A percentile compares a stretch with the other conserved stretches of the same genome.
Conservation (phyloP, 345 rosid species). For the Aethionema arabicum region DNA sequence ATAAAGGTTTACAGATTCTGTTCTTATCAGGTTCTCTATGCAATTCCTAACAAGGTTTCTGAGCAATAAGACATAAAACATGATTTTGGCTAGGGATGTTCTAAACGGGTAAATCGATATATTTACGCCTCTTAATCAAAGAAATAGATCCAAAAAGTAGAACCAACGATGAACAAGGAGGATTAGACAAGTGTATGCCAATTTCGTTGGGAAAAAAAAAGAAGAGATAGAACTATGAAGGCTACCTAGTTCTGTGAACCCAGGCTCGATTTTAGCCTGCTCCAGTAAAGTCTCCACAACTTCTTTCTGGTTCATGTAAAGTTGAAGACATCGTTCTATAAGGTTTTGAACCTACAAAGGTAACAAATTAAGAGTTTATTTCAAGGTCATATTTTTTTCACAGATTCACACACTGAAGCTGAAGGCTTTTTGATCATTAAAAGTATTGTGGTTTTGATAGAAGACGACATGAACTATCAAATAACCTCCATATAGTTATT, state of each 20-base stretch:
- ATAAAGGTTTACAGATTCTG: no score
- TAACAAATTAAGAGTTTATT: background rate
- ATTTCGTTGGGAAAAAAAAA: background rate
- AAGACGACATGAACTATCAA: background rate
- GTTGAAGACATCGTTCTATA: constrained; percentile 91
- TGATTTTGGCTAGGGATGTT: constrained; percentile 3
- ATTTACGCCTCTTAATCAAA: background rate
- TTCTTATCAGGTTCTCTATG: background rate
- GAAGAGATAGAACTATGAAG: constrained; percentile 1
- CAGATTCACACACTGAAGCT: constrained; percentile 9
- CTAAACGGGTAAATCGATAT: background rate
- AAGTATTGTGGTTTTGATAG: background rate
- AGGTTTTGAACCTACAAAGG: constrained; percentile 84
- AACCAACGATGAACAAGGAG: constrained; percentile 2
- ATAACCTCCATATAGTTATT: background rate
- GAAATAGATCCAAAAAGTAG: background rate
- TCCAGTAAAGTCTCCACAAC: constrained; percentile 81
- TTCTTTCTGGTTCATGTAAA: constrained; percentile 94
- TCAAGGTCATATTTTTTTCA: background rate
- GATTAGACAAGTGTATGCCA: constrained; percentile 3
- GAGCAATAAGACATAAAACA: background rate
- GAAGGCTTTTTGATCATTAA: background rate
- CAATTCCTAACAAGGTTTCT: constrained; percentile 1
- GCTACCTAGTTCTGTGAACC: constrained; percentile 91
- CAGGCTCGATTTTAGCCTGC: constrained; percentile 95